phyloP scores from a whole-genome alignment of 768 basidiomycete species.

The Sporobolomyces phaffii region DNA sequence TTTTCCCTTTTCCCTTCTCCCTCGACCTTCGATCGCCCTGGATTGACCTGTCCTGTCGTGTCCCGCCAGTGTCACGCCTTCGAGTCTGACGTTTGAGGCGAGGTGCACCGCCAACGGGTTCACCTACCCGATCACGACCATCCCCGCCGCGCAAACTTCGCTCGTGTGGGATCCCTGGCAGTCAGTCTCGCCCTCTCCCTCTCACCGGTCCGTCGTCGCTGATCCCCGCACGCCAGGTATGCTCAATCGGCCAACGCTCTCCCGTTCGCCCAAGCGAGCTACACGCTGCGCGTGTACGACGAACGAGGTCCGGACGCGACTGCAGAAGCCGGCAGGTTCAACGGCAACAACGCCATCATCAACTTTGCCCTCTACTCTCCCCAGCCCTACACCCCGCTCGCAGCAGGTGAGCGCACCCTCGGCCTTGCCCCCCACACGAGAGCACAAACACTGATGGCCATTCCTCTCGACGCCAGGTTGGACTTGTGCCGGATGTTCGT shows the following conservation, averaged over 20 bases:
- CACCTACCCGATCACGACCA: slow-evolving; percentile 78
- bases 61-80: slow-evolving; percentile 54
- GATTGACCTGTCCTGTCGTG: neutral
- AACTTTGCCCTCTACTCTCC: slow-evolving; percentile 69
- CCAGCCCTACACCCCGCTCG: slow-evolving; percentile 23
- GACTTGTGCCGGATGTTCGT: slow-evolving; percentile 43
- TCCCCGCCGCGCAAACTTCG: slow-evolving; percentile 61
- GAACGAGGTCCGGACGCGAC: slow-evolving; percentile 65
- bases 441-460: neutral
- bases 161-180: slow-evolving; percentile 70
- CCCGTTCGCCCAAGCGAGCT: slow-evolving; percentile 68
- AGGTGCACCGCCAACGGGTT: slow-evolving; percentile 72
- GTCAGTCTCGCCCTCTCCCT: slow-evolving; percentile 2
- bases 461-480: slow-evolving; percentile 28
- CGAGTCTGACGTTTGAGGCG: slow-evolving; percentile 71
- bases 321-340: slow-evolving; percentile 60
- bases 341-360: slow-evolving; percentile 61
- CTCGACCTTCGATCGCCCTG: neutral
- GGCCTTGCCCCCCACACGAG: neutral
- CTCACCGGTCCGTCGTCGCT: too few relatives aligned
- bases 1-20: slow-evolving; percentile 23
- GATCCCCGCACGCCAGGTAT: slow-evolving; percentile 53
- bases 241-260: slow-evolving; percentile 59
- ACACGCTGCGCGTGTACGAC: slow-evolving; percentile 73
- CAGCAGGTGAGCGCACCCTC: slow-evolving; percentile 11